A percentile compares a stretch with the other conserved stretches of the same genome.
Evolutionary conservation across 1,284 basidiomycete genomes (phyloP).

Genomic region (Pseudozyma flocculosa): DNA sequence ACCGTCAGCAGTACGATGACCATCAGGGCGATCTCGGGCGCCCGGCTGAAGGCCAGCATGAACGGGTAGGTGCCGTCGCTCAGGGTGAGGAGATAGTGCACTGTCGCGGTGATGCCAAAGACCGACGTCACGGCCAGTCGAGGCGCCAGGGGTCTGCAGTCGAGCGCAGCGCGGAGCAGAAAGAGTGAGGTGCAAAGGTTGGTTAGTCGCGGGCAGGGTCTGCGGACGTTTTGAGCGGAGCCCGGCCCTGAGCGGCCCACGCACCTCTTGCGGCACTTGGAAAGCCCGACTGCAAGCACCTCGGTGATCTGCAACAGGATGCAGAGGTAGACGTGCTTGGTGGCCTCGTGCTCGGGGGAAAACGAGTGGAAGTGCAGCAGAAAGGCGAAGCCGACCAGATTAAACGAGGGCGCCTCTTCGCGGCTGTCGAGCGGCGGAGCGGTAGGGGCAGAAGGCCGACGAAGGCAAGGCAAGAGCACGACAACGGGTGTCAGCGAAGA

Average conservation of each 20-base stretch:
- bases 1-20: constrained; percentile 42
- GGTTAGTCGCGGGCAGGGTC: no score
- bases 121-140: constrained; percentile 38
- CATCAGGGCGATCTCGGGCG: constrained; percentile 38
- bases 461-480: background rate
- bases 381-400: constrained; percentile 49
- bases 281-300: constrained; percentile 24
- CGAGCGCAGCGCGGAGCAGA: background rate
- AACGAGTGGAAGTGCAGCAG: constrained; percentile 45
- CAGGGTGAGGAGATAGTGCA: constrained; percentile 39
- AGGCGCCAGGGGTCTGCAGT: constrained; percentile 22
- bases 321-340: constrained; percentile 48
- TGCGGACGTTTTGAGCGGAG: no score
- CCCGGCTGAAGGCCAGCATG: constrained; percentile 40
- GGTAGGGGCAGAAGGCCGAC: background rate
- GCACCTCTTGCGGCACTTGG: constrained; percentile 15
- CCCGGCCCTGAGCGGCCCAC: background rate
- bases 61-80: constrained; percentile 37
- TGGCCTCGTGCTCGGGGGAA: constrained; percentile 34
- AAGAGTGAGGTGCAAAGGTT: background rate
- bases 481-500: no score
- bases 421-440: constrained; percentile 4
- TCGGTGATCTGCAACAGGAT: constrained; percentile 43
- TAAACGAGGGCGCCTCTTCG: constrained; percentile 47
- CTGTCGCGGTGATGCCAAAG: constrained; percentile 29